phyloP scores from a whole-genome alignment of 257 asterid genomes.

The Phtheirospermum japonicum region DNA sequence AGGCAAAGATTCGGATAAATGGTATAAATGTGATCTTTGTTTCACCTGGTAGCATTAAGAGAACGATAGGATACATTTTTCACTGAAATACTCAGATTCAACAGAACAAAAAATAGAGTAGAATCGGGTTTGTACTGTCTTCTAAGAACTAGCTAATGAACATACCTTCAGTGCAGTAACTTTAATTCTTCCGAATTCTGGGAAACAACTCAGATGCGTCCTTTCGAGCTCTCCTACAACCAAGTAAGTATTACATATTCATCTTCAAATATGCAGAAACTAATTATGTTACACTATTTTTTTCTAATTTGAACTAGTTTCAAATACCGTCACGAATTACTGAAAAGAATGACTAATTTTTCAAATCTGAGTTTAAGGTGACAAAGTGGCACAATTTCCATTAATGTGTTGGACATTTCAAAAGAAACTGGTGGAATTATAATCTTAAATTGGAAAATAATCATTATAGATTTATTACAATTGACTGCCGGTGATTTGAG shows the following conservation, averaged over 20 bases:
- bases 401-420: no score
- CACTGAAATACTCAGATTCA: not conserved
- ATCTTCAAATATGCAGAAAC: conserved; percentile 10
- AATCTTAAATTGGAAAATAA: no score
- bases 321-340: no score
- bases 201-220: conserved; percentile 65
- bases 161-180: conserved; percentile 50
- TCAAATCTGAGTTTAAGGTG: no score
- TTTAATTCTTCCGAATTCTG: conserved; percentile 44
- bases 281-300: not conserved
- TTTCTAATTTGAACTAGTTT: no score
- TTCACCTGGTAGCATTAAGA: conserved; percentile 44
- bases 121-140: not conserved
- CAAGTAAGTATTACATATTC: conserved; percentile 15
- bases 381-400: no score
- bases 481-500: no score
- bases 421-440: no score
- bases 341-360: no score
- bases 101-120: not conserved
- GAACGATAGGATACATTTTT: conserved; percentile 22
- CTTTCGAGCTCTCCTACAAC: conserved; percentile 58
- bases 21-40: conserved; percentile 40
- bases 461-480: no score
- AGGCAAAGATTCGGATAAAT: conserved; percentile 52
- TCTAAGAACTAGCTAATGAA: not conserved